A percentile compares a stretch with the other conserved stretches of the same genome.
Evolutionary conservation across 2,329 filamentous ascomycete genomes (phyloP).

Genomic region (Madurella fahalii): DNA sequence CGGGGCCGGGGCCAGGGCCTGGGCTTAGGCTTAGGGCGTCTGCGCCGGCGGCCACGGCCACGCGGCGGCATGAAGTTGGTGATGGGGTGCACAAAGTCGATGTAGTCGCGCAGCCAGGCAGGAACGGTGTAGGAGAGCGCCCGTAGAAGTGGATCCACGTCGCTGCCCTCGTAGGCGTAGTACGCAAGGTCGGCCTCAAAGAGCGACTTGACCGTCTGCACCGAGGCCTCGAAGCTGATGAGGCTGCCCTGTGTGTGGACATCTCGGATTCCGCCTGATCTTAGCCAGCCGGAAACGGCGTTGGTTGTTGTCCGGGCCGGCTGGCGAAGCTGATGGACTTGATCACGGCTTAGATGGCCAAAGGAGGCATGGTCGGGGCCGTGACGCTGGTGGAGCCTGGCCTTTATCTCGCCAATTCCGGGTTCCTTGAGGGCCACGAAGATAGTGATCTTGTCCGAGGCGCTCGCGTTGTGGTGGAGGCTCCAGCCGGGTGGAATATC

Average conservation of each 20-base stretch:
- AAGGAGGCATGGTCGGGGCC: constrained; percentile 23
- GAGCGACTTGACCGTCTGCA: constrained; percentile 36
- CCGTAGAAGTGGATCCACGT: constrained; percentile 36
- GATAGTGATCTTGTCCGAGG: constrained; percentile 27
- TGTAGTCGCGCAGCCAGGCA: constrained; percentile 33
- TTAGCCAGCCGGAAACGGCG: constrained; percentile 41
- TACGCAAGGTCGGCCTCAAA: constrained; percentile 39
- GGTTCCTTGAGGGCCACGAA: constrained; percentile 31
- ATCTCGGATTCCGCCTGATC: constrained; percentile 34
- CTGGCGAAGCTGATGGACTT: constrained; percentile 36
- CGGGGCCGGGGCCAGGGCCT: constrained; percentile 10
- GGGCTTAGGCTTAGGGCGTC: constrained; percentile 16
- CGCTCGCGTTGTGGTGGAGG: constrained; percentile 23
- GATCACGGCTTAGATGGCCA: constrained; percentile 33
- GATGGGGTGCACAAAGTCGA: constrained; percentile 47
- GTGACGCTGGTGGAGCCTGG: constrained; percentile 25
- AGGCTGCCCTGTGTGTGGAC: constrained; percentile 36
- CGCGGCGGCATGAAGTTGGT: constrained; percentile 47
- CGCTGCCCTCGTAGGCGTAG: constrained; percentile 38
- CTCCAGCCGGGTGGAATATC: constrained; percentile 29
- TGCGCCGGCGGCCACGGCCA: constrained; percentile 17
- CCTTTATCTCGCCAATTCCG: constrained; percentile 29
- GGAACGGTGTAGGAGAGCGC: constrained; percentile 44
- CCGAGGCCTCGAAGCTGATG: constrained; percentile 41
- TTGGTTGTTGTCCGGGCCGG: constrained; percentile 34